phyloP scores from a whole-genome alignment of 1,139 yeast genomes.

The Pichia sp. region DNA sequence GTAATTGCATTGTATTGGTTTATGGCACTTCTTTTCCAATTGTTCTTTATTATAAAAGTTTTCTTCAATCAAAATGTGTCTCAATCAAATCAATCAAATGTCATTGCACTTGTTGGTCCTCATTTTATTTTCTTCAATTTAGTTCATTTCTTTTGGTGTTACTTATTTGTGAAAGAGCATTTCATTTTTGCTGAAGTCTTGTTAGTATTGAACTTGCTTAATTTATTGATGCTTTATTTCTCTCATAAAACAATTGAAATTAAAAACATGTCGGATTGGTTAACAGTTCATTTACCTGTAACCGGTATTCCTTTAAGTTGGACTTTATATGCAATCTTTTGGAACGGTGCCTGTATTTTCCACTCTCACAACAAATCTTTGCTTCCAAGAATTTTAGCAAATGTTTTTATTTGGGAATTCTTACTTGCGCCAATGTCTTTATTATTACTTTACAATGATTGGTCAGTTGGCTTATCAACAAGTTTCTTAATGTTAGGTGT shows the following conservation, averaged over 20 bases:
- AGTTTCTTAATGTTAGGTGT: conserved; percentile 55
- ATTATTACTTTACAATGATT: conserved; percentile 58
- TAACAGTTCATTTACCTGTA: conserved; percentile 56
- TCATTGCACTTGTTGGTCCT: conserved; percentile 41
- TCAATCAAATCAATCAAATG: conserved; percentile 26
- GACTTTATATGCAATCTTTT: conserved; percentile 64
- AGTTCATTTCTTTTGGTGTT: conserved; percentile 54
- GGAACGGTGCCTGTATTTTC: conserved; percentile 76
- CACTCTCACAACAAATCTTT: conserved; percentile 44
- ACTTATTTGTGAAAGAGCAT: conserved; percentile 53
- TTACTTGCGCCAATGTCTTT: conserved; percentile 57
- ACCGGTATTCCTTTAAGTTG: conserved; percentile 69
- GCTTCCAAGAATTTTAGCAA: conserved; percentile 62
- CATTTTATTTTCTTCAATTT: conserved; percentile 60
- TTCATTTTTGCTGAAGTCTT: conserved; percentile 49
- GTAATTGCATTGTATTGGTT: conserved; percentile 55
- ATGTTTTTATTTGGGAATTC: conserved; percentile 73
- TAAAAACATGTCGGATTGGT: conserved; percentile 46
- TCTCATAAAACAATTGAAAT: conserved; percentile 55
- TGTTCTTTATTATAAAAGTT: conserved; percentile 45
- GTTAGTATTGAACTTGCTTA: conserved; percentile 50
- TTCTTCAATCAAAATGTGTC: conserved; percentile 37
- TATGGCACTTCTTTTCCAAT: conserved; percentile 46
- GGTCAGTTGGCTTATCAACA: conserved; percentile 59
- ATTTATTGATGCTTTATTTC: conserved; percentile 50